Evolutionary conservation across 1,139 yeast genomes (phyloP).

Genomic region (Yamadazyma aaseri): DNA sequence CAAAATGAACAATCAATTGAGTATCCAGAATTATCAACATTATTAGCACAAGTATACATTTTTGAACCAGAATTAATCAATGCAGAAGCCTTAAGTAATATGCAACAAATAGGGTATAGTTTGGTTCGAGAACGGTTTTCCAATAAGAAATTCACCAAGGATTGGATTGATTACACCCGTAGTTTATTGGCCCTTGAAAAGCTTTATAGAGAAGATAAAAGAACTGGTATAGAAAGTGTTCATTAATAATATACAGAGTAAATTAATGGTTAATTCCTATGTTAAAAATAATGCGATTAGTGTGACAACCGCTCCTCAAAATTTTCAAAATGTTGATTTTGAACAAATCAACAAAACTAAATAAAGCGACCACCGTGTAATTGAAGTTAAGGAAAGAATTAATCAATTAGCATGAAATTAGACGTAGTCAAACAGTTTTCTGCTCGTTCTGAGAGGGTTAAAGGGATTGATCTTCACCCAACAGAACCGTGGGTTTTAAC

Average conservation of each 20-base stretch:
- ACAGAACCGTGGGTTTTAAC: conserved; percentile 95
- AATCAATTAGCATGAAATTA: conserved; percentile 37
- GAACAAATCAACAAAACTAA: conserved; percentile 8
- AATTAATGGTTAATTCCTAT: too few species aligned
- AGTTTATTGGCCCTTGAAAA: conserved; percentile 40
- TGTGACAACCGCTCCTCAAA: conserved; percentile 3
- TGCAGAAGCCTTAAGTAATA: conserved; percentile 33
- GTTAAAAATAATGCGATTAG: not conserved
- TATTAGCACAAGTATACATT: conserved; percentile 40
- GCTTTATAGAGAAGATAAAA: conserved; percentile 31
- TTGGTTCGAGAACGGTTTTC: conserved; percentile 64
- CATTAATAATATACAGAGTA: conserved; percentile 21
- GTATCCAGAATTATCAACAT: conserved; percentile 40
- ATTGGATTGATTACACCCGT: conserved; percentile 55
- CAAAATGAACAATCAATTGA: conserved; percentile 16
- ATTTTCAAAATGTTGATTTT: not conserved
- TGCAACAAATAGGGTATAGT: conserved; percentile 52
- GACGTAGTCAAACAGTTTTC: conserved; percentile 70
- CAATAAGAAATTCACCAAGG: conserved; percentile 55
- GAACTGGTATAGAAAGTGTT: conserved; percentile 40
- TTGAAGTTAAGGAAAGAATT: too few species aligned
- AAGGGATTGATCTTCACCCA: conserved; percentile 97
- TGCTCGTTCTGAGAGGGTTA: conserved; percentile 91
- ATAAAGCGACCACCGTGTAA: too few species aligned
- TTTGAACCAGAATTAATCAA: conserved; percentile 36